Evolutionary conservation across 768 basidiomycete species (phyloP), one percentile per base, ranked within the genome.

Genomic region (Naganishia friedmannii): DNA sequence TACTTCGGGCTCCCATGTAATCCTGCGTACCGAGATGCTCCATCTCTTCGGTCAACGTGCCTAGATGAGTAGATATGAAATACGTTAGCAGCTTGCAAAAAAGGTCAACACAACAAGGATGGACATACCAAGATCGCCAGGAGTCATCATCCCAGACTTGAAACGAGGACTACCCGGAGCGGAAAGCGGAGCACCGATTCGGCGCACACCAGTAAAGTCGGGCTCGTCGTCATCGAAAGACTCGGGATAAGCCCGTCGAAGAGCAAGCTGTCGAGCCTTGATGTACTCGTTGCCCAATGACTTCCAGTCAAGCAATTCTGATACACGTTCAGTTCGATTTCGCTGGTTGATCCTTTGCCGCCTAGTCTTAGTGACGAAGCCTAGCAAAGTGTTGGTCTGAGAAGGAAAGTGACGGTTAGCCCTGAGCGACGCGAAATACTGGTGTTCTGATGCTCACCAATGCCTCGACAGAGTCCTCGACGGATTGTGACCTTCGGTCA

Each of bases 321-420:
- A 89, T 21, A 99, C 85, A 31, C 96, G 87, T 80, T 99, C 96
- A 66, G 97, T 95, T 53, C 96, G 88, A 83, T 98, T 99, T 37
- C 96, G 90, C 83, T 98, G 96, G 82, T 99, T 98, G 82, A 98
- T 98, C 58, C 96, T 87, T 81, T 98, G 96, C 53, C 96, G 86
- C n/a, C 96, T 86, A 4, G 93, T 89, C 85, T 82, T 82, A 71
- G 73, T 75, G 23, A 75, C 67, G 73, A 81, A 82, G 28, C 77
- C 73, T 55, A 81, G 68, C 65, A 82, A 70, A 72, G 81, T 80
- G 69, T 77, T 75, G 66, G 79, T 81, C 76, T 78, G 68, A 4
- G 34, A n/a, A 28, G 37, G 23, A 23, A 37, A 37, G n/a, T n/a
- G 37, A 56, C n/a, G 53, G 56, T 48, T 32, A 63, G n/a, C 42